Base-by-base conservation (phyloP, 768 basidiomycete genomes). In the Termitomyces eurrhizus region DNA sequence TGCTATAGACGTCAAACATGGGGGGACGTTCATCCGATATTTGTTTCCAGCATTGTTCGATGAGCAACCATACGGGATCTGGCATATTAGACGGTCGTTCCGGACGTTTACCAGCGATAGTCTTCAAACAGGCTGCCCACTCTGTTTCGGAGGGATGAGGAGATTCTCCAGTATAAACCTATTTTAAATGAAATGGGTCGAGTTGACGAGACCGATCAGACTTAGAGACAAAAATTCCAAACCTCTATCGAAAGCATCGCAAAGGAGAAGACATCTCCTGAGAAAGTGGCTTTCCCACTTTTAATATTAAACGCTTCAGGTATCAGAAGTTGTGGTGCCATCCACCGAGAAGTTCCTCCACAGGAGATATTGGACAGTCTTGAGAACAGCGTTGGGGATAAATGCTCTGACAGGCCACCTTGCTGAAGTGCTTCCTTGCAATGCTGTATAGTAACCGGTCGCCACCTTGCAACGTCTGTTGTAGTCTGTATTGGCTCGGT, bases 191-290 rank as follows among this genome's bases (percentile, higher is more conserved):
- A 33, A 12, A 14, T 45, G 2, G 9, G 35, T 37, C 3, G 39
- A 18, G 26, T 41, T 37, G 14, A 36, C 39, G 9, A 32, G 24
- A 26, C 42, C 1, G 1, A 9, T 12, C 18, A 41, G 26, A 56
- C 2, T 9, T 21, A 0, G 41, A 6, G 14, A 6, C 4, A 1
- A 39, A 33, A 33, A 18, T 21, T 24, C n/a, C 59, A 21, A 29
- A 64, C 60, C 57, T 64, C 63, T 16, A 64, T 52, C 3, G 57
- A 53, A n/a, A 64, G 36, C 73, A 73, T 73, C 0, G 66, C 70
- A 44, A 72, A 67, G 1, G 71, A 68, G 35, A 68, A 74, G 1
- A 74, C 62, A 57, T 74, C 73, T 46, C 72, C 72, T 32, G 60
- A 36, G 37, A 68, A 67, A 9, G 73, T 73, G 3, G 69, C 60